Evolutionary conservation across 1,139 yeast genomes (phyloP).

Genomic region (Debaryomyces subglobosus): DNA sequence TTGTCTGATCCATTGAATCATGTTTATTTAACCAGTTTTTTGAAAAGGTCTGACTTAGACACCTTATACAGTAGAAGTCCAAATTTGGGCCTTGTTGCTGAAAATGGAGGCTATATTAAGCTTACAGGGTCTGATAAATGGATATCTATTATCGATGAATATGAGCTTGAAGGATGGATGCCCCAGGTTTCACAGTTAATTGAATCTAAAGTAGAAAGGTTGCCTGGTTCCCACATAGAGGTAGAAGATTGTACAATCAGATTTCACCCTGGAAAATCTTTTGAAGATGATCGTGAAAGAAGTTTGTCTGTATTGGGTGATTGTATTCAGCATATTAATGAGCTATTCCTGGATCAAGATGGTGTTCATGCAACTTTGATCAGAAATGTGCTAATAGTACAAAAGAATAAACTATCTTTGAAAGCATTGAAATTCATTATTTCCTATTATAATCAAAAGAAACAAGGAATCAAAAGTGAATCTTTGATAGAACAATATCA

Average conservation of each 20-base stretch:
- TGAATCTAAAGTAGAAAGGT: conserved; percentile 70
- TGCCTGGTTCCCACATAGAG: conserved; percentile 77
- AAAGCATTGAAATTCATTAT: conserved; percentile 56
- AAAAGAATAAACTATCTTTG: conserved; percentile 54
- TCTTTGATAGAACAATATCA: conserved; percentile 27
- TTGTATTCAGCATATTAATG: conserved; percentile 82
- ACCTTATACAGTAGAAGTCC: conserved; percentile 68
- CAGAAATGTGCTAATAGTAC: conserved; percentile 70
- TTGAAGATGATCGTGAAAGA: conserved; percentile 65
- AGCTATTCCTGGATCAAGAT: conserved; percentile 57
- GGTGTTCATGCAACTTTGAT: conserved; percentile 80
- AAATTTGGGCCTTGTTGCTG: conserved; percentile 82
- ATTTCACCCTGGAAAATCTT: conserved; percentile 68
- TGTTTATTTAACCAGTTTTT: conserved; percentile 72
- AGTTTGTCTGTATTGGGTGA: conserved; percentile 78
- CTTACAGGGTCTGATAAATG: conserved; percentile 58
- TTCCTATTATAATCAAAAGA: conserved; percentile 31
- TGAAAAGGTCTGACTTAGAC: conserved; percentile 65
- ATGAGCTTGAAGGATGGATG: conserved; percentile 61
- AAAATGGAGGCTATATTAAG: conserved; percentile 79
- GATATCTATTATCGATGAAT: conserved; percentile 63
- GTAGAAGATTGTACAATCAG: conserved; percentile 75
- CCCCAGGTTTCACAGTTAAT: conserved; percentile 60
- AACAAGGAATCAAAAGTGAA: conserved; percentile 19
- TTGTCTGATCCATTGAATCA: conserved; percentile 54